Conservation (phyloP, 176 grass and related monocot genomes). For the Musa beccarii region DNA sequence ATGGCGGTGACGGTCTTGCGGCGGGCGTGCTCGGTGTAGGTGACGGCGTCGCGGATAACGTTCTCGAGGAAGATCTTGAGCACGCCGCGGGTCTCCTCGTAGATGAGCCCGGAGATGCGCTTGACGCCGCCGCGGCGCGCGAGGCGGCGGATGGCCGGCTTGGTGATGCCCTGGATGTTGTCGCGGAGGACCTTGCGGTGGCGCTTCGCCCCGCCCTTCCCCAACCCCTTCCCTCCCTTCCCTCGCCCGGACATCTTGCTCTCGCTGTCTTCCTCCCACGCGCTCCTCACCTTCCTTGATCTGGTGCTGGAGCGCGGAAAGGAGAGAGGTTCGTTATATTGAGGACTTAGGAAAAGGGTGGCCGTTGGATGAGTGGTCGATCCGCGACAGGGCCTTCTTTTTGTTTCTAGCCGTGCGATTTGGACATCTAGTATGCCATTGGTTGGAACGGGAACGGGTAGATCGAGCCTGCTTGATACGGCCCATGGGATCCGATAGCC, state of each 20-base stretch:
- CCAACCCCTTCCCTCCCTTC: conserved; percentile 84
- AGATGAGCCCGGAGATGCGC: conserved; percentile 89
- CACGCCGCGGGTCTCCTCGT: conserved; percentile 88
- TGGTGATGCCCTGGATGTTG: conserved; percentile 95
- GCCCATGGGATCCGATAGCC: too few relatives aligned
- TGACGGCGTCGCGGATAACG: conserved; percentile 90
- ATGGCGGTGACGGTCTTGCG: conserved; percentile 97
- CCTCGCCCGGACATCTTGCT: conserved; percentile 62
- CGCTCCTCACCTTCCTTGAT: too few relatives aligned
- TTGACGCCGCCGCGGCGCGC: conserved; percentile 75
- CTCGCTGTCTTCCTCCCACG: too few relatives aligned
- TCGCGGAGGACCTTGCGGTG: conserved; percentile 85
- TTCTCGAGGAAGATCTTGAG: conserved; percentile 99
- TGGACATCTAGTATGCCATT: too few relatives aligned
- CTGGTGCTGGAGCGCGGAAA: too few relatives aligned
- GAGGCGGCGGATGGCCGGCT: conserved; percentile 79
- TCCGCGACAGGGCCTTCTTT: too few relatives aligned
- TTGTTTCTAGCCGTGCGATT: too few relatives aligned
- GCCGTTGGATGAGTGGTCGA: too few relatives aligned
- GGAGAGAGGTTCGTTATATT: too few relatives aligned
- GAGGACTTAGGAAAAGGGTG: too few relatives aligned
- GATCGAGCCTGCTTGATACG: too few relatives aligned
- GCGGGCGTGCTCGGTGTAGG: conserved; percentile 86
- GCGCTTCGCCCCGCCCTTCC: conserved; percentile 85
- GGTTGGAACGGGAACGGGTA: too few relatives aligned